Evolutionary conservation across 495 filamentous ascomycete species (phyloP), one percentile per base, ranked within the genome.

Genomic region (Aspergillus mulundensis): DNA sequence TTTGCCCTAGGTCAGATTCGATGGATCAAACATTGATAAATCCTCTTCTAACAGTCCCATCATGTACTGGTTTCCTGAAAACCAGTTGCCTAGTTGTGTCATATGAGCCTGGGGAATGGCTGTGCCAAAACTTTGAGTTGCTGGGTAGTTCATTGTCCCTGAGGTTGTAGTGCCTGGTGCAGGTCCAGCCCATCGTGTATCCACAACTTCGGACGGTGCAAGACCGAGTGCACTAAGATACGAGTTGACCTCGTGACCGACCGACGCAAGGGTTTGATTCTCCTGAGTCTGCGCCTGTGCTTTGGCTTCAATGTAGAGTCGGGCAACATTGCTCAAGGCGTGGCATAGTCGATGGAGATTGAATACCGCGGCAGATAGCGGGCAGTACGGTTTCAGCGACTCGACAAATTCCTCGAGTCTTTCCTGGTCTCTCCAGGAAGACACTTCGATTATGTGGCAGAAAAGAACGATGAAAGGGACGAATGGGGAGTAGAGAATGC

Each of bases 401-500:
- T 67, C 64, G 43, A 83, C 76, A 58, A 88, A 88, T 7, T 77
- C 74, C 30, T 76, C 73, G 1, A 88, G 75, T 0, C 72, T 73
- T 19, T 62, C 42, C 5, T 86, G 72, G 54, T 87, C 84, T 15
- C 66, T 63, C 20, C 61, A 43, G 34, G 67, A 63, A 41, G 66
- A 71, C 10, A 64, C 62, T 62, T 82, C 78, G 54, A 89, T 81
- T 4, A 83, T 76, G 56, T 87, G 79, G 72, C 85, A 87, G 73
- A 89, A 88, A 5, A 89, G 72, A 2, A 88, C 81, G 46, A 87
- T 85, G 63, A 87, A 84, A 0, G 85, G 86, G 36, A 84, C 80
- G 61, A 89, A 87, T 3, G 85, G 86, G 11, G 82, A 76, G 61
- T 84, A 77, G 19, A 89, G 72, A 24, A 89, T 74, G 1, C 81